These are phyloP conservation scores for Flueggea neowawraea DNA, from an alignment of 441 rosid species.

Conservation along the genomic window DNA sequence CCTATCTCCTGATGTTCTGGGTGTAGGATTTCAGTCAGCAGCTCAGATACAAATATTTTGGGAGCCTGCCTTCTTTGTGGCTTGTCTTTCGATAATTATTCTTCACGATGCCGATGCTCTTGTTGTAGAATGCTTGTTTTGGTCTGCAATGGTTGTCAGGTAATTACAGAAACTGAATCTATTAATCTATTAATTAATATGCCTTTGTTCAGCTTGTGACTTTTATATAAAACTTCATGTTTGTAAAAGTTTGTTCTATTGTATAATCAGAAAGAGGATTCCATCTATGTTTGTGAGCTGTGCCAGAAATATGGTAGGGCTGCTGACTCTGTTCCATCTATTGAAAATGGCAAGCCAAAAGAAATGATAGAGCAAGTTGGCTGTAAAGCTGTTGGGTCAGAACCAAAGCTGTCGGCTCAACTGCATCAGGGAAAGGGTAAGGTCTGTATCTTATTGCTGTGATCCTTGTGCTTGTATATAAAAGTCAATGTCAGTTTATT, in stretches of 20 bases:
- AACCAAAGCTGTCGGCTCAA: constrained; percentile 25
- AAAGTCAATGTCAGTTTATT: background rate
- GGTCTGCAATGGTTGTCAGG: constrained; percentile 80
- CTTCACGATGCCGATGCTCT: constrained; percentile 74
- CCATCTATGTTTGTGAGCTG: constrained; percentile 63
- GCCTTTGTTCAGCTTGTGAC: too few species aligned
- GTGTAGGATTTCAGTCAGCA: constrained; percentile 86
- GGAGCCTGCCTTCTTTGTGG: constrained; percentile 79
- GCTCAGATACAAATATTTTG: constrained; percentile 47
- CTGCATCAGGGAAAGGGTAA: constrained; percentile 48
- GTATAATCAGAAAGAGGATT: constrained; percentile 49
- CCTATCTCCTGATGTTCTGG: constrained; percentile 1
- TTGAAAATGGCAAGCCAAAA: constrained; percentile 22
- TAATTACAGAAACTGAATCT: constrained; percentile 18
- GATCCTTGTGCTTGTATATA: background rate
- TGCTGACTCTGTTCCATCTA: constrained; percentile 12
- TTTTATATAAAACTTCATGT: background rate
- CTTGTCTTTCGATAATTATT: constrained; percentile 71
- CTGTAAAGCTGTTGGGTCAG: constrained; percentile 17
- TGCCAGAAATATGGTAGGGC: constrained; percentile 64
- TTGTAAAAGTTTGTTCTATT: constrained; percentile 12
- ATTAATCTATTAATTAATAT: background rate
- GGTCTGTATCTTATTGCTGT: constrained; percentile 34
- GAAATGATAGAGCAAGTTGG: constrained; percentile 14
- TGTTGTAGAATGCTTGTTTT: constrained; percentile 89